A percentile compares a stretch with the other conserved stretches of the same genome.
These are phyloP conservation scores for Jimgerdemannia flammicorona DNA, from an alignment of 192 early-diverging fungal species.

Conservation along the genomic window DNA sequence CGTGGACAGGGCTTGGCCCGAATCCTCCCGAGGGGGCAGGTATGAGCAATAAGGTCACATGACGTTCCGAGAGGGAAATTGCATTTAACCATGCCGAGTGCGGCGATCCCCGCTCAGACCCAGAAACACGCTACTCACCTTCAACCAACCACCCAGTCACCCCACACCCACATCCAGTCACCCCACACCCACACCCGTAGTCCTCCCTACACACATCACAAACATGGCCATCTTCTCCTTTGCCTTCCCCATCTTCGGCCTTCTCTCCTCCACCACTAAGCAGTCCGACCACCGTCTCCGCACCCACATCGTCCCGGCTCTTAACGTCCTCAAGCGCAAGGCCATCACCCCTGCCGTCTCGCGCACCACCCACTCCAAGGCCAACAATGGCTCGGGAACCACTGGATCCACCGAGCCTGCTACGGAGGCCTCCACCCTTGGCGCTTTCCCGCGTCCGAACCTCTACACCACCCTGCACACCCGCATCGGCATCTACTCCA, in stretches of 20 bases:
- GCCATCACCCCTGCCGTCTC: slow-evolving; percentile 4
- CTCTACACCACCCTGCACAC: slow-evolving; percentile 28
- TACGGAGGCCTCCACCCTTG: slow-evolving; percentile 23
- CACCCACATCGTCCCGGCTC: neutral
- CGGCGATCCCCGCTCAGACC: neutral
- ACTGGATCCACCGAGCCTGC: slow-evolving; percentile 13
- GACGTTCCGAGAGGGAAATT: too few relatives aligned
- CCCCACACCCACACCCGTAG: neutral
- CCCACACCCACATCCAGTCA: too few relatives aligned
- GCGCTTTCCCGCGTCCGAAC: slow-evolving; percentile 30
- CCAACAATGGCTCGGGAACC: neutral
- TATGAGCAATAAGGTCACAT: too few relatives aligned
- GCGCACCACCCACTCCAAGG: neutral
- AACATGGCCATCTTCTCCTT: neutral
- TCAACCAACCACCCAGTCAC: neutral
- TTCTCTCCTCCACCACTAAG: neutral
- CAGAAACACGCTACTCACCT: neutral
- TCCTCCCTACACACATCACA: neutral
- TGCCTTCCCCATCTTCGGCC: neutral
- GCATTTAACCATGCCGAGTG: too few relatives aligned
- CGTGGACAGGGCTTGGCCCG: too few relatives aligned
- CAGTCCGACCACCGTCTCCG: neutral
- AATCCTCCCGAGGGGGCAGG: too few relatives aligned
- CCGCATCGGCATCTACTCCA: slow-evolving; percentile 19
- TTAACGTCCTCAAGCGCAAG: neutral